phyloP scores from a whole-genome alignment of 345 rosid genomes.

The Eucalyptus paniculata region DNA sequence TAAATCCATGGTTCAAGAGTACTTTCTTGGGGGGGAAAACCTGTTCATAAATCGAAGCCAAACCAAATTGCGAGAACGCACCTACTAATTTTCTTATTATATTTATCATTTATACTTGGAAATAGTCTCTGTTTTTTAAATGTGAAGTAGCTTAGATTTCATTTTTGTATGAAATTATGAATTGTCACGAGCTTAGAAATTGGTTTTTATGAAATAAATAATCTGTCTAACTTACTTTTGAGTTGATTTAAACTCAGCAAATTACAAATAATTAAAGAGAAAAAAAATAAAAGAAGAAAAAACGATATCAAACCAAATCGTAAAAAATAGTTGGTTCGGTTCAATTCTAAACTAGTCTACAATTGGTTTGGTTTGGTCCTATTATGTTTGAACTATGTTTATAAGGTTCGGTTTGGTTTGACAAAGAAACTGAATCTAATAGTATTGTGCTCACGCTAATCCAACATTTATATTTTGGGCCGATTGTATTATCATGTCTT shows the following conservation, averaged over 20 bases:
- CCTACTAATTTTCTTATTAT: background rate
- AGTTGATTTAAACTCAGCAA: background rate
- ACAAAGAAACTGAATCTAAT: background rate
- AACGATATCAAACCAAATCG: background rate
- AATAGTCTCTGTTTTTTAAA: background rate
- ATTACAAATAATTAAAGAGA: background rate
- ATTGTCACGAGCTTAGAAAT: background rate
- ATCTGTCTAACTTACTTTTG: no score
- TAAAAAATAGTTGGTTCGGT: no score
- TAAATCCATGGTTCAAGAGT: background rate
- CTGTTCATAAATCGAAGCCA: background rate
- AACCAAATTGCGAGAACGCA: background rate
- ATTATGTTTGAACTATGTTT: no score
- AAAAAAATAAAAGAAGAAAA: no score
- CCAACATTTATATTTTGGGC: background rate
- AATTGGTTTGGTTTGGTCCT: background rate
- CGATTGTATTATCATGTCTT: background rate
- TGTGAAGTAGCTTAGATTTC: background rate
- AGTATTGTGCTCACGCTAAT: background rate
- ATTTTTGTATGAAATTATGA: background rate
- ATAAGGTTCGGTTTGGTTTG: no score
- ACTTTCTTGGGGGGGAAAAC: rapidly evolving
- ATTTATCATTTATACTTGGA: background rate
- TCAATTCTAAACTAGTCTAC: background rate
- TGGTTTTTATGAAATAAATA: background rate